A percentile compares a stretch with the other conserved stretches of the same genome.
Evolutionary conservation across 805 yeast species (phyloP).

Genomic region (Scheffersomyces ergatensis): DNA sequence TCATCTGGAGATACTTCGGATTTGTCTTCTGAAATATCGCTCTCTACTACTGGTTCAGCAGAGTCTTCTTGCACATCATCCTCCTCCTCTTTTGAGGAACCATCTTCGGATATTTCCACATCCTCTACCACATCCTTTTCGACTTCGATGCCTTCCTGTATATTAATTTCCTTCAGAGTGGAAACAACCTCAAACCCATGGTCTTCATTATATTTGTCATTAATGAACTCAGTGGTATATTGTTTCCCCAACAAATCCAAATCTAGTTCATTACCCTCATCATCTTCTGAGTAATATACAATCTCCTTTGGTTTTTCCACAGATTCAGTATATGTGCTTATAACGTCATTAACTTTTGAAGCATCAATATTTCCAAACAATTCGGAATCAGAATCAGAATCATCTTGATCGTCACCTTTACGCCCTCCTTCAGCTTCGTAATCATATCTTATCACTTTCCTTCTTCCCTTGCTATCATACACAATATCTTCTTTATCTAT

Average conservation of each 20-base stretch:
- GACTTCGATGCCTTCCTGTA: slow-evolving; percentile 3
- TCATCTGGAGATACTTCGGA: slow-evolving; percentile 14
- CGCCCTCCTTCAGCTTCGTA: slow-evolving; percentile 29
- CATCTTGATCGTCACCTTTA: slow-evolving; percentile 12
- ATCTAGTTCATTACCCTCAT: slow-evolving; percentile 40
- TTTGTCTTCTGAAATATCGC: slow-evolving; percentile 7
- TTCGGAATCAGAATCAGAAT: slow-evolving; percentile 20
- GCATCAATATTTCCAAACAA: slow-evolving; percentile 13
- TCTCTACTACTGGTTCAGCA: slow-evolving; percentile 1
- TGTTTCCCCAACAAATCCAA: slow-evolving; percentile 22
- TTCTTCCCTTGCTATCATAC: slow-evolving; percentile 36
- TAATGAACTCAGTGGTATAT: slow-evolving; percentile 27
- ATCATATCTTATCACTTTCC: slow-evolving; percentile 29
- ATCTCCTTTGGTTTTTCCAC: slow-evolving; percentile 24
- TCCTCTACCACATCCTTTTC: slow-evolving; percentile 4
- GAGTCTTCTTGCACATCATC: slow-evolving; percentile 6
- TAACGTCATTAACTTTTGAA: slow-evolving; percentile 11
- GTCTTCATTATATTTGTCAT: slow-evolving; percentile 22
- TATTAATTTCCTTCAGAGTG: background rate
- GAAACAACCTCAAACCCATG: slow-evolving; percentile 13
- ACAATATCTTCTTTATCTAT: slow-evolving; percentile 31
- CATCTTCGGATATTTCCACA: background rate
- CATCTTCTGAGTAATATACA: slow-evolving; percentile 35
- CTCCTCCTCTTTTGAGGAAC: slow-evolving; percentile 1
- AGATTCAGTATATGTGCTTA: slow-evolving; percentile 20